A percentile compares a stretch with the other conserved stretches of the same genome.
phyloP scores from a whole-genome alignment of 176 grass and related monocot species.

The Sorghum bicolor region DNA sequence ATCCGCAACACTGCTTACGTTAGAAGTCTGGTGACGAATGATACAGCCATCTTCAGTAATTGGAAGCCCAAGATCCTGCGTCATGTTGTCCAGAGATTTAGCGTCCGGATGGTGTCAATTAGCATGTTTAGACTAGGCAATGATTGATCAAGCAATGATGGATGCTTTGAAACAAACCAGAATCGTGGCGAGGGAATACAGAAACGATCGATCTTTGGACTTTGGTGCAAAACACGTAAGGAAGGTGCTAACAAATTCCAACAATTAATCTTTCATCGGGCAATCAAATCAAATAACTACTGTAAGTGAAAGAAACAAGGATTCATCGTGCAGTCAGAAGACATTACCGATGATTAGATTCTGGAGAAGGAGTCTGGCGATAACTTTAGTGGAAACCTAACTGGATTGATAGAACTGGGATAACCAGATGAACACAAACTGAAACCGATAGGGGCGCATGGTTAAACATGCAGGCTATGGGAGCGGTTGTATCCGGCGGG shows the following conservation, averaged over 20 bases:
- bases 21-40: conserved; percentile 53
- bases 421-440: neutral
- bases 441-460: neutral
- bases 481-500: neutral
- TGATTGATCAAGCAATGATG: neutral
- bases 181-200: neutral
- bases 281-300: neutral
- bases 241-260: neutral
- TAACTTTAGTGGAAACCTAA: neutral
- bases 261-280: neutral
- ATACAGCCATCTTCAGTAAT: conserved; percentile 50
- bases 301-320: neutral
- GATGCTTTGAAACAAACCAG: neutral
- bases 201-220: neutral
- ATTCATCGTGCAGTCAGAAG: neutral
- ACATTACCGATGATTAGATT: neutral
- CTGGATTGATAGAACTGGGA: neutral
- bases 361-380: neutral
- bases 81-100: neutral
- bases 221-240: neutral
- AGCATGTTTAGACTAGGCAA: neutral
- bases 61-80: neutral
- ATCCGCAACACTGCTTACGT: conserved; percentile 43
- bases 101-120: neutral
- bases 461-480: neutral